A percentile compares a stretch with the other conserved stretches of the same genome.
phyloP scores from a whole-genome alignment of 2,329 filamentous ascomycete genomes.

The Septoria petroselini region DNA sequence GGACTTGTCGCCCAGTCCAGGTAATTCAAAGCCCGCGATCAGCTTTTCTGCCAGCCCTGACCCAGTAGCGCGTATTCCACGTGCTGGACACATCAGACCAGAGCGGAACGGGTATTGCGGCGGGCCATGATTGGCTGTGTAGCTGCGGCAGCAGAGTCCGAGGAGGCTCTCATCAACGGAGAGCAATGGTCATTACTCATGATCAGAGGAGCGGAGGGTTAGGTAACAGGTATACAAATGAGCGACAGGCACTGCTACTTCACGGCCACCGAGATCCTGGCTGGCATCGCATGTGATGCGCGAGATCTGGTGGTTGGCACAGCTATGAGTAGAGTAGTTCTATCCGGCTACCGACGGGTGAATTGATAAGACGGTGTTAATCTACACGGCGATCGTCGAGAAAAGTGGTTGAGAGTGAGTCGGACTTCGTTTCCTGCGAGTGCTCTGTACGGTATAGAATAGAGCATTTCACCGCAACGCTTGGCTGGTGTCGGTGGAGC shows the following conservation, averaged over 20 bases:
- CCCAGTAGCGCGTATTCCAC: neutral
- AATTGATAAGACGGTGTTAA: conserved; percentile 20
- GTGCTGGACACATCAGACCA: neutral
- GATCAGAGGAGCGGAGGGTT: neutral
- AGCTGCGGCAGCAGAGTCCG: neutral
- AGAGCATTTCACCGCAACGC: too few species aligned
- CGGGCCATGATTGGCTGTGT: neutral
- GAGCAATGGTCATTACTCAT: neutral
- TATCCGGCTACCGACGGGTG: conserved; percentile 10
- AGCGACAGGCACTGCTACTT: neutral
- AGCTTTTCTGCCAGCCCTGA: too few species aligned
- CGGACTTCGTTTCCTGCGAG: conserved; percentile 9
- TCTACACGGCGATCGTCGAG: conserved; percentile 3
- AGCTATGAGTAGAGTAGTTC: too few species aligned
- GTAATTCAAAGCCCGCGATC: conserved; percentile 9
- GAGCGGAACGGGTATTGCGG: conserved; percentile 12
- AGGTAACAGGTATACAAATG: conserved; percentile 16
- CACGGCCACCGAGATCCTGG: neutral
- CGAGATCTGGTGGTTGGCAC: neutral
- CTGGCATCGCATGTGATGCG: too few species aligned
- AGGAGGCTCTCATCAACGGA: too few species aligned
- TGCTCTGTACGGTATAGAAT: too few species aligned
- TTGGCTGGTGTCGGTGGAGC: too few species aligned
- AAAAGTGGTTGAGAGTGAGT: conserved; percentile 4
- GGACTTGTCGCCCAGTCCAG: conserved; percentile 12